Conservation (phyloP, 225 moss, liverwort and hornwort species). For the Climacium dendroides region DNA sequence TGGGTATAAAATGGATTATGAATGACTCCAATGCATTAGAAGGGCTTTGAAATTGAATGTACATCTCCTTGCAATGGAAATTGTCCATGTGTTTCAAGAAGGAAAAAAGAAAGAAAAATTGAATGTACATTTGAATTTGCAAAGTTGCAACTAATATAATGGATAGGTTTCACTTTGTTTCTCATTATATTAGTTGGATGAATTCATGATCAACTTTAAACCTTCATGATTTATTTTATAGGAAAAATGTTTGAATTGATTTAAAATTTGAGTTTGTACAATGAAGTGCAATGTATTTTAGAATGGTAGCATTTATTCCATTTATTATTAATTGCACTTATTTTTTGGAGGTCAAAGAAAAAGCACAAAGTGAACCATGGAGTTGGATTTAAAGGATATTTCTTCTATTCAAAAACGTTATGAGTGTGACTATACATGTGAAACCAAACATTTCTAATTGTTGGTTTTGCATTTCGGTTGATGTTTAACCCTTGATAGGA, state of each 20-base stretch:
- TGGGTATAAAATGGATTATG: neutral
- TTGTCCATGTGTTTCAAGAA: no score
- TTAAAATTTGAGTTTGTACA: neutral
- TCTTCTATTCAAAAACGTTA: neutral
- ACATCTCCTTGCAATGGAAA: no score
- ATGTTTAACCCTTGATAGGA: no score
- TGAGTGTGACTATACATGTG: fast-evolving
- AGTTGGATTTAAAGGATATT: neutral
- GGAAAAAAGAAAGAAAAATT: no score
- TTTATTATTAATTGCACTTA: neutral
- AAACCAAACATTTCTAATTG: neutral
- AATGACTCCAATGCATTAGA: neutral
- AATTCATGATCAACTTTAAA: neutral
- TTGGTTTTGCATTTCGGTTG: no score
- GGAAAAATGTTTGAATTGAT: neutral
- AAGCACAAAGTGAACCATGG: no score
- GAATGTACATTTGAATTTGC: neutral
- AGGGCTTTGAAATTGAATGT: neutral
- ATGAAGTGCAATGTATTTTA: fast-evolving
- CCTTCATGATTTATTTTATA: neutral
- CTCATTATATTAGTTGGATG: no score
- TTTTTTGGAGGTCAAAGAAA: neutral
- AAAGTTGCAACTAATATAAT: neutral
- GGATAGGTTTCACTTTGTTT: neutral
- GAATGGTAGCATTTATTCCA: neutral